Percentiles rank a stretch among this genome's conserved stretches.
Evolutionary conservation across 805 yeast genomes (phyloP).

Genomic region (Zygosaccharomyces siamensis): DNA sequence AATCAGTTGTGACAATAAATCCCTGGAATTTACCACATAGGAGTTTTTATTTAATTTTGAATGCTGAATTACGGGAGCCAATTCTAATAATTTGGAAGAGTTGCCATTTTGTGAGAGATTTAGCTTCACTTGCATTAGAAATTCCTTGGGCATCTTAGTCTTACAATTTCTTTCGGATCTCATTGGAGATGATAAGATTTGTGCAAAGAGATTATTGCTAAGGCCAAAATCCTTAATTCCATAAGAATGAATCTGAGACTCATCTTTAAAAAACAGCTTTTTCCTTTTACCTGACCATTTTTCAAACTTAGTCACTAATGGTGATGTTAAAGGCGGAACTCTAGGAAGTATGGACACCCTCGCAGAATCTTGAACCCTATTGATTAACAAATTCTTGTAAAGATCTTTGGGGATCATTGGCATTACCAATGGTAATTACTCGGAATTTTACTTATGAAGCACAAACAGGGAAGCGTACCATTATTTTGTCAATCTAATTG

Average conservation of each 20-base stretch:
- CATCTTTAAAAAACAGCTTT: conserved; percentile 16
- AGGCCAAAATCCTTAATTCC: conserved; percentile 17
- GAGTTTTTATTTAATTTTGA: conserved; percentile 18
- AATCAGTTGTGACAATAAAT: conserved; percentile 2
- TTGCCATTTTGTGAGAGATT: conserved; percentile 13
- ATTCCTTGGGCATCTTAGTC: conserved; percentile 37
- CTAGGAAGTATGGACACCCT: neutral
- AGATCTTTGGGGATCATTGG: neutral
- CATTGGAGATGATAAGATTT: conserved; percentile 40
- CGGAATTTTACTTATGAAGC: too few species aligned
- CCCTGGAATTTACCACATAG: conserved; percentile 22
- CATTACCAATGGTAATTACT: neutral
- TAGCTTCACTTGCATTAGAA: conserved; percentile 35
- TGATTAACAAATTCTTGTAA: neutral
- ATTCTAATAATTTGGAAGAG: conserved; percentile 12
- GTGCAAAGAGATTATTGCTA: conserved; percentile 37
- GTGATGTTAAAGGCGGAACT: conserved; percentile 14
- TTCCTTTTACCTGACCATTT: conserved; percentile 35
- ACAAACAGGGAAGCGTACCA: too few species aligned
- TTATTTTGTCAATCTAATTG: too few species aligned
- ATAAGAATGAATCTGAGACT: neutral
- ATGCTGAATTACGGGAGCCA: conserved; percentile 10
- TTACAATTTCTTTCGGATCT: conserved; percentile 39
- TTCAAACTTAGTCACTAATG: conserved; percentile 31
- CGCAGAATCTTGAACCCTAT: neutral